Evolutionary conservation across 257 asterid genomes (phyloP), one percentile per base, ranked within the genome.

Genomic region (Capsicum pubescens): DNA sequence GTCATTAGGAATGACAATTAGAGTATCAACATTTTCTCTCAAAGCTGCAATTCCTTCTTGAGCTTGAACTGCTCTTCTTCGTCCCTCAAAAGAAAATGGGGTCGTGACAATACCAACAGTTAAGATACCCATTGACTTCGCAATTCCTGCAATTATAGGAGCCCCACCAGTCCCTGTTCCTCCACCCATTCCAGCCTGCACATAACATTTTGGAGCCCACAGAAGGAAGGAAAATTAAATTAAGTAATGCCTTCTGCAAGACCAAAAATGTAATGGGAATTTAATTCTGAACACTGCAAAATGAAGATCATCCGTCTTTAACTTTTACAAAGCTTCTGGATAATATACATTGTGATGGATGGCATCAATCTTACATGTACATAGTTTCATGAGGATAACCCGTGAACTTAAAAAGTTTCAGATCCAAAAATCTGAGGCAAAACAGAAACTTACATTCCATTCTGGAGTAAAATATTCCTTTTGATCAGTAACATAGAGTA

Each of bases 151-250:
- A 84, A 95, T 93, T 80, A 95, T 87, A 78, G 99, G 99, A 84
- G 97, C 98, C 83, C 92, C 99, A 80, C 99, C 99, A 36, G 99
- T 94, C 79, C 99, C 98, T n/a, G 98, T 95, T 83, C 98, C 99
- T 77, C 99, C 99, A 69, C 99, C 99, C 99, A 95, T 95, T 88
- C 98, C 99, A 84, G 99, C 97, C 98, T 95, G 95, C 84, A 87
- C 71, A 67, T 54, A 35, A 35, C 60, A 82, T 44, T 82, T 54
- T n/a, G 52, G 15, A 17, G 60, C 68, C 17, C 64, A 54, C 3
- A 55, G 8, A n/a, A 26, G 68, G n/a, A 21, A 82, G 39, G 71
- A 16, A 26, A 69, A 36, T 60, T 19, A 82, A 54, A 26, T 8
- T 2, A 52, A 52, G 46, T 26, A 52, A 36, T 54, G 48, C 21